Evolutionary conservation across 306 rosid genomes (phyloP).

Genomic region (Clitoria ternatea): DNA sequence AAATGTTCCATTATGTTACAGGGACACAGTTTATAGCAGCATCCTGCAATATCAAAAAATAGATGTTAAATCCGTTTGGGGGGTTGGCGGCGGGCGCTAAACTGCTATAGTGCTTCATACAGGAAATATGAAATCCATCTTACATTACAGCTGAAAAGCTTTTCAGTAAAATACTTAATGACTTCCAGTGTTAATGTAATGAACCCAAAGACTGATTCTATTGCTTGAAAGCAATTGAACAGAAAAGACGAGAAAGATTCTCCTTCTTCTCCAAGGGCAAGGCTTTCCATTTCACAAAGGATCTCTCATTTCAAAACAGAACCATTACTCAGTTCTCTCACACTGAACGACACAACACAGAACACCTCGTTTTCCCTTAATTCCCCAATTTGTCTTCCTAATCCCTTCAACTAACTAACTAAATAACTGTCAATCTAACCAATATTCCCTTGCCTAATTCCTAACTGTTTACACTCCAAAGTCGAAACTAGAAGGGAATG

Average conservation of each 20-base stretch:
- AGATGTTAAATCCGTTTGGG: neutral
- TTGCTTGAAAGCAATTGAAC: neutral
- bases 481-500: no score
- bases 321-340: neutral
- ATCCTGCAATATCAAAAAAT: constrained; percentile 36
- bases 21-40: neutral
- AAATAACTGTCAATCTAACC: neutral
- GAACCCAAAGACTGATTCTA: neutral
- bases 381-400: neutral
- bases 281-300: neutral
- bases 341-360: neutral
- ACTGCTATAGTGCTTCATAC: neutral
- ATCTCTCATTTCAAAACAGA: neutral
- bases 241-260: neutral
- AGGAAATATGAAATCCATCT: constrained; percentile 1
- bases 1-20: constrained; percentile 17
- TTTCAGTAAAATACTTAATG: neutral
- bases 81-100: neutral
- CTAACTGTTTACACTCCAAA: neutral
- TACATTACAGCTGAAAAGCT: neutral
- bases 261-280: neutral
- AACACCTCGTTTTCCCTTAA: neutral
- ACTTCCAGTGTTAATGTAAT: neutral
- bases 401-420: neutral
- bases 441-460: neutral